Base-by-base conservation (phyloP, 441 rosid species). In the Euphorbia celastroides region DNA sequence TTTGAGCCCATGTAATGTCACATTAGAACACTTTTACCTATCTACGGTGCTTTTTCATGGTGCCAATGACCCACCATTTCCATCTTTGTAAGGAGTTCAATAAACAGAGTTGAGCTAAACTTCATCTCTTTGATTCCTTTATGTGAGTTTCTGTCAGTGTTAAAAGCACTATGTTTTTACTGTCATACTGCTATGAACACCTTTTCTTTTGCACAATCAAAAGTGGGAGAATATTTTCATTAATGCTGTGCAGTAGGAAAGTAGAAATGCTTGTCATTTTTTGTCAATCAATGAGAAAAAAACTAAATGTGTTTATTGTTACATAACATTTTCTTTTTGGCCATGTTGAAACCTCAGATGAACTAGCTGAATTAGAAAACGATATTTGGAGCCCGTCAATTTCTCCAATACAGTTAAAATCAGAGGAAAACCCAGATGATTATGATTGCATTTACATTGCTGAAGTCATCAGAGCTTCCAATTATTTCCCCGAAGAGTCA, bases 391-490 rank as follows among this genome's bases (percentile, higher is more conserved):
- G 80, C 71, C 67, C 75, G 7, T 66, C 71, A 22, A 30, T 78
- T 25, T 77, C 80, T 17, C 61, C 78, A 5, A 26, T 72, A 3
- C 80, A 81, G 57, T 79, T 72, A 19, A 84, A 84, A 64, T 81
- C 68, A 50, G 87, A 80, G 36, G 73, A 73, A 19, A 50, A 67
- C 66, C 61, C 78, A 12, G 80, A 72, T 17, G 84, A 84, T 5
- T 57, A 71, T 27, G 95, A 93, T 69, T 85, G 84, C 65, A 44
- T 65, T 25, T 93, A 93, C 86, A 77, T 93, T 69, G 85, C 92
- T 3, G 90, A 86, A 65, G 75, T 93, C 71, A 72, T 93, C 67
- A 70, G 81, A 59, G 88, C 92, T 28, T 78, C 80, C 5, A 74
- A 79, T 66, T 81, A 71, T 77, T 65, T 88, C n/a, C 84, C 89